Base-by-base conservation (phyloP, 2,329 filamentous ascomycete species). In the Alternaria arborescens region DNA sequence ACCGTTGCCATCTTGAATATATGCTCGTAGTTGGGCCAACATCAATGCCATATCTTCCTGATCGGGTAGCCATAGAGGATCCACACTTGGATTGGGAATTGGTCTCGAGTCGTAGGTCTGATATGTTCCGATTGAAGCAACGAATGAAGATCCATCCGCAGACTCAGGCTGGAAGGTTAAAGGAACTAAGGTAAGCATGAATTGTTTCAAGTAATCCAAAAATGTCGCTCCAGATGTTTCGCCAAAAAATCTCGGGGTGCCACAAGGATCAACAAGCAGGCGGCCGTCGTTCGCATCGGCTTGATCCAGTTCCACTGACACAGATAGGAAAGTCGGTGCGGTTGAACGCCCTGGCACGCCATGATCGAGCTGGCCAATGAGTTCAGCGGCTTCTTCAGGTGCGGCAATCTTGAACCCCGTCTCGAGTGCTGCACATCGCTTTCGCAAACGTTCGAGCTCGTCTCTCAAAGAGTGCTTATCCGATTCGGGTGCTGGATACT, bases 71-170 rank as follows among this genome's bases (percentile, higher is more conserved):
- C 71, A 74, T 11, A 65, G 40, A n/a, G 70, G 62, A 53, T 74
- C 64, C 10, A 74, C 71, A 20, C 55, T 59, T 14, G 70, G 68
- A 28, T 73, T 67, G 3, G 68, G 62, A 26, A 74, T 58, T 5
- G 71, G 71, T 12, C 71, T 64, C 14, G 71, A 74, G 53, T 74
- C 71, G 53, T 68, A 72, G 1, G 71, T 74, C 51, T 74, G 71
- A 30, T 74, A 74, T 22, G 56, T 63, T 8, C 71, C 71, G 43
- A 73, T 58, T 11, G 69, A 67, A 2, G 53, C 60, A 12, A 70
- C 56, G 26, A 73, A 74, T 8, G 56, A 62, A 8, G 65, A 71
- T 1, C 67, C 67, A 44, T 72, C 65, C 30, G 38, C 65, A 32
- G 53, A 58, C 18, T 64, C 69, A 16, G 64, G 63, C 4, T 54